A percentile compares a stretch with the other conserved stretches of the same genome.
phyloP scores from a whole-genome alignment of 75 land plant genomes.

The Selaginella moellendorffii region DNA sequence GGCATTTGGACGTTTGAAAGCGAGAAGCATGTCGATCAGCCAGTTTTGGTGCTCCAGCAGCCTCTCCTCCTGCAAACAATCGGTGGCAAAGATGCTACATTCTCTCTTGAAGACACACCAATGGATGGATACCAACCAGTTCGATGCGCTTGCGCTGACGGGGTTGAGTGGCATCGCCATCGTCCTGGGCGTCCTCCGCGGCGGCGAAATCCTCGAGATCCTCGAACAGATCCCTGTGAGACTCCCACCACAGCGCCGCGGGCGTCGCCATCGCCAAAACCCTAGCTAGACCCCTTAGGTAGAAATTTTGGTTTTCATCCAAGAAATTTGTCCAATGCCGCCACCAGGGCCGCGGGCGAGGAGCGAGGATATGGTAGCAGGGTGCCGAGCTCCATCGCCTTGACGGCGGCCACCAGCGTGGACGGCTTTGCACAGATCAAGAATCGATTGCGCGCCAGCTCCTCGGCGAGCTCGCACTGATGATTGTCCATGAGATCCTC shows the following conservation, averaged over 20 bases:
- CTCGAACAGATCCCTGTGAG: conserved; percentile 18
- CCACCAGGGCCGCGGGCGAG: conserved; percentile 44
- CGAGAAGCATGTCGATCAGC: conserved; percentile 38
- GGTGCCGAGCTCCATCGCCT: conserved; percentile 40
- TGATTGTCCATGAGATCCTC: conserved; percentile 96
- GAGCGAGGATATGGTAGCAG: conserved; percentile 60
- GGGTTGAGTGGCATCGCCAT: neutral
- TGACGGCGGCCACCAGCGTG: conserved; percentile 33
- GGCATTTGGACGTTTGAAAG: conserved; percentile 56
- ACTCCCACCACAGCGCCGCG: conserved; percentile 32
- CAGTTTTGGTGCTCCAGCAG: conserved; percentile 43
- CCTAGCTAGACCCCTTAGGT: too few relatives aligned
- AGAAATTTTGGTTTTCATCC: too few relatives aligned
- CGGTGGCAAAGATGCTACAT: too few relatives aligned
- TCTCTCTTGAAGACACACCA: too few relatives aligned
- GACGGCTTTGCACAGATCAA: conserved; percentile 65
- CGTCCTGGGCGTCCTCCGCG: conserved; percentile 1
- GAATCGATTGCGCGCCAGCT: conserved; percentile 63
- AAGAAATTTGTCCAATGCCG: conserved; percentile 45
- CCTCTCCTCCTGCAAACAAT: conserved; percentile 39
- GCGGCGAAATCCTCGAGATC: conserved; percentile 17
- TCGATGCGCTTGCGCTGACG: neutral
- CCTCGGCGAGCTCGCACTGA: conserved; percentile 81
- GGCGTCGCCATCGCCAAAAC: too few relatives aligned
- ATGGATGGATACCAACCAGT: too few relatives aligned